Evolutionary conservation across 2,329 filamentous ascomycete genomes (phyloP), one percentile per base, ranked within the genome.

Genomic region (Penicillium glabrum): DNA sequence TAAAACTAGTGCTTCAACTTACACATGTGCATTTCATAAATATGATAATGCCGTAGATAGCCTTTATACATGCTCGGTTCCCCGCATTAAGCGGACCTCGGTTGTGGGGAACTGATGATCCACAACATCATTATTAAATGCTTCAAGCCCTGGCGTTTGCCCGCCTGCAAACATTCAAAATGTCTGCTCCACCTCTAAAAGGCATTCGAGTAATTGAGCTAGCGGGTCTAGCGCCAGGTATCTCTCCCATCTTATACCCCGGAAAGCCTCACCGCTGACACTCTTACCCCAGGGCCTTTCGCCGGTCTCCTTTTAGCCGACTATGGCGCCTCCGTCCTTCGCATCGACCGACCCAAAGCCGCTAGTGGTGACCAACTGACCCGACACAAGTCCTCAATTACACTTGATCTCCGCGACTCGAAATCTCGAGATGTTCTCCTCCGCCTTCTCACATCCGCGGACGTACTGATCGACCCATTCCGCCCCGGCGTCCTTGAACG

Each of bases 391-490:
- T 78, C 86, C 55, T 95, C 90, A 29, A 86, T 97, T 60, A 83
- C 86, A 39, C 81, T 97, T 3, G 85, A 97, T 76, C 83, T 97
- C 51, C 96, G 95, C 70, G 82, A 84, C 0, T 64, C 83, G 0
- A 65, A 75, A 1, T 92, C 90, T 7, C 71, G 86, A 13, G 80
- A 81, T 1, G 79, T 97, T 7, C 75, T 96, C 52, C 86, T 86
- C 59, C 78, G 81, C 3, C 80, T 97, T 1, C 77, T 89, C 35
- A 74, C 78, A 16, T 71, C 78, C 16, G 82, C 86, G 54, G 93
- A 98, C 75, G 81, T 97, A 35, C 75, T 98, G 27, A 95, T 98
- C 72, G 95, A 98, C 73, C 93, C 95, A 0, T 98, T 92, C 79
- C 89, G 93, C 0, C 93, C 93, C 0, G 91, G 92, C 35, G 91